Evolutionary conservation across 257 asterid species (phyloP).

Genomic region (Vinca minor): DNA sequence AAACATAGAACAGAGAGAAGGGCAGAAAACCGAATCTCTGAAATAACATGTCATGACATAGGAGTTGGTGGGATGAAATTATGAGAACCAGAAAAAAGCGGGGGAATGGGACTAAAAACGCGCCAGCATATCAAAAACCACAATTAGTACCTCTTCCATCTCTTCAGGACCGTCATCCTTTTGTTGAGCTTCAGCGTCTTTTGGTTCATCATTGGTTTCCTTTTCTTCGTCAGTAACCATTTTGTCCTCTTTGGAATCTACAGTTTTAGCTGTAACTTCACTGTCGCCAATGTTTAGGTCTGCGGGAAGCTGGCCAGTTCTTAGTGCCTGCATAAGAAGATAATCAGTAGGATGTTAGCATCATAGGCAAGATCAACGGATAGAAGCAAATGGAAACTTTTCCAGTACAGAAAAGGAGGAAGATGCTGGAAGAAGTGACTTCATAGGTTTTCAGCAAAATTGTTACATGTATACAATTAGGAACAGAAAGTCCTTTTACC

Average conservation of each 20-base stretch:
- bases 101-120: not conserved
- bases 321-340: conserved; percentile 61
- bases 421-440: conserved; percentile 5
- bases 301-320: conserved; percentile 92
- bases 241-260: conserved; percentile 40
- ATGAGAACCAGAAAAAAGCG: not conserved
- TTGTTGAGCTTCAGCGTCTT: conserved; percentile 37
- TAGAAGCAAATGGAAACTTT: conserved; percentile 4
- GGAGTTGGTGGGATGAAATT: not conserved
- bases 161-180: conserved; percentile 54
- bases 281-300: conserved; percentile 46
- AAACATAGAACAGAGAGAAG: not conserved
- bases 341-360: conserved; percentile 6
- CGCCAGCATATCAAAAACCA: conserved; percentile 4
- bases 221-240: conserved; percentile 45
- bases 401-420: conserved; percentile 6
- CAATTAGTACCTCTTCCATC: conserved; percentile 62
- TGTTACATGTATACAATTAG: not conserved
- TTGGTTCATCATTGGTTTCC: conserved; percentile 31
- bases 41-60: not conserved
- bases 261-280: conserved; percentile 36
- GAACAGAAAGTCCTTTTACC: conserved; percentile 36
- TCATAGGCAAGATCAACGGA: too few relatives aligned
- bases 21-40: not conserved
- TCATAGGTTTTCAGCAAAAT: not conserved